Base-by-base conservation (phyloP, 371 early-diverging fungal species). In the Mortierella sp. region DNA sequence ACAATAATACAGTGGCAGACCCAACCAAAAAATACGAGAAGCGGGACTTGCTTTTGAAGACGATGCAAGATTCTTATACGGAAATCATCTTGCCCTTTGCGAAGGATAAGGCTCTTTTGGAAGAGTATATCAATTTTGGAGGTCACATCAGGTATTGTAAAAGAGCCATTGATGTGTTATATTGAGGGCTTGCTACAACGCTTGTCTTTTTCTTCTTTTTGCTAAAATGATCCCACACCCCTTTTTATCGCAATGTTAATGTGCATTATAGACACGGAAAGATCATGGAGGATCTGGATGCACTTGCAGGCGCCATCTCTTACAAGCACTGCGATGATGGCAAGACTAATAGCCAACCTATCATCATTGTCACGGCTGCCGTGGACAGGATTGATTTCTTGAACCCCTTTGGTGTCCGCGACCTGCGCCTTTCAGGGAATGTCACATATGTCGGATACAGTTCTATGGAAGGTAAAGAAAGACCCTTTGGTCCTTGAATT, bases 301-400 rank as follows among this genome's bases (percentile, higher is more conserved):
- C 94, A 0, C 80, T 97, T 43, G 96, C 96, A 26, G 96, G 91
- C 1, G 89, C 92, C 10, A 90, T 96, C 39, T 88, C 93, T 3
- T 97, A 95, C 81, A 87, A 90, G 69, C 95, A 97, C 68, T 90
- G 91, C 67, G 88, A 91, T 39, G 94, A 92, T 69, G 88, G 85
- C 6, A 79, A 85, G 40, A 85, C 84, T 20, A 86, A 89, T 28
- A 84, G 87, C 20, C 85, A 91, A 0, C 92, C 93, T 4, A 72
- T 93, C 65, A 92, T 92, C 3, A 91, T 97, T 68, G 97, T 97
- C n/a, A 96, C 95, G 11, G 98, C 98, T 0, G 90, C 94, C 11
- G 93, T 98, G 6, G 97, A 97, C 84, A 88, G 98, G 18, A 90
- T 98, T 47, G 97, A 97, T 58, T 79, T 98, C 64, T 83, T 94